Evolutionary conservation across 305 asterid genomes (phyloP), one percentile per base, ranked within the genome.

Genomic region (Fraxinus dipetala): DNA sequence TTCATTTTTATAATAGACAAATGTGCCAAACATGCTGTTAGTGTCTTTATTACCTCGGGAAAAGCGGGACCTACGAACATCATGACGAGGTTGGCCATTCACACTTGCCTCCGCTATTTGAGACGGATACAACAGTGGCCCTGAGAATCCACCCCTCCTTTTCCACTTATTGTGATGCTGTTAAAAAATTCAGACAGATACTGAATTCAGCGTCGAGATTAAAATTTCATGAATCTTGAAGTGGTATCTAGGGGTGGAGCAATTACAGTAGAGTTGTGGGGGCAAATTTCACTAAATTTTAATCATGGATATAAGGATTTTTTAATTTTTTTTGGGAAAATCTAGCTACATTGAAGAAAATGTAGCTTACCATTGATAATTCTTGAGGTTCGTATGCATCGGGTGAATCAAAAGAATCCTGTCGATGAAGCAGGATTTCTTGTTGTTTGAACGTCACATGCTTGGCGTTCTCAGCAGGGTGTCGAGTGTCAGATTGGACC

Each of bases 1-100:
- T 45, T 45, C 18, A 45, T 45, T 45, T 43, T 43, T 43, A 43
- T 11, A 43, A 43, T 16, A 48, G 6, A 48, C 20, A 48, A 51
- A n/a, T 16, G 6, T 48, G 59, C 59, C 59, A 48, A 48, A 48
- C 40, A 77, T 13, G 18, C n/a, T 38, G 26, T 30, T 45, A 14
- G 13, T 54, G 59, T 72, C 24, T 45, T 28, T 63, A 36, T 61
- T 85, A 94, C 98, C 98, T 89, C 87, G 83, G 45, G 87, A 80
- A 77, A 95, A 95, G 10, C 98, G 95, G 26, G 98, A 92, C 86
- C 93, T 90, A 63, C 85, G 91, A 82, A 54, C 85, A 76, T 69
- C 65, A 26, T 78, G 88, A 45, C 80, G 93, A 65, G 77, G 74
- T 48, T 87, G 89, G 76, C 85, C 84, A 56, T 86, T 83, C 76